phyloP scores from a whole-genome alignment of 2,329 filamentous ascomycete genomes.

The Fusarium palustre region DNA sequence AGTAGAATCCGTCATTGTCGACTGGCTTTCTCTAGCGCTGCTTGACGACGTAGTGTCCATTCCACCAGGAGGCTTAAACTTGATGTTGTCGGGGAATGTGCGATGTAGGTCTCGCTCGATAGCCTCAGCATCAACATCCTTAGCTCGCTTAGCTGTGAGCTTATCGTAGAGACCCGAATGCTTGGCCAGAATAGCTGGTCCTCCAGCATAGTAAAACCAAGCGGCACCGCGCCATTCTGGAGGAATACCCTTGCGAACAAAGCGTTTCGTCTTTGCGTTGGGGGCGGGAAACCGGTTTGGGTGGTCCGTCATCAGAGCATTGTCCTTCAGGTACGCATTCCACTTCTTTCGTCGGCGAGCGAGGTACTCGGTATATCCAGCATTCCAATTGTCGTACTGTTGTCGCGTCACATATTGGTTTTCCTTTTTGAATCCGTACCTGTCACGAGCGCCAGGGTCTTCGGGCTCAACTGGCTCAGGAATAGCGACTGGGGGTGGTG shows the following conservation, averaged over 20 bases:
- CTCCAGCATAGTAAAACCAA: slow-evolving; percentile 96
- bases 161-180: slow-evolving; percentile 81
- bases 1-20: slow-evolving; percentile 51
- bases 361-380: slow-evolving; percentile 79
- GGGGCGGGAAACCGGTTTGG: slow-evolving; percentile 84
- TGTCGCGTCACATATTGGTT: slow-evolving; percentile 81
- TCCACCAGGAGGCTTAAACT: slow-evolving; percentile 77
- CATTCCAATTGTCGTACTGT: slow-evolving; percentile 86
- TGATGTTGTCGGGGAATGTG: slow-evolving; percentile 93
- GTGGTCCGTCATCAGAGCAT: slow-evolving; percentile 75
- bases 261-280: slow-evolving; percentile 86
- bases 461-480: slow-evolving; percentile 55
- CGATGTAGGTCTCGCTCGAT: slow-evolving; percentile 95
- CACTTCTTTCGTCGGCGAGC: slow-evolving; percentile 84
- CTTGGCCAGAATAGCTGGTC: slow-evolving; percentile 80
- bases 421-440: slow-evolving; percentile 92
- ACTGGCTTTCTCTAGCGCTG: slow-evolving; percentile 47
- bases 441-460: slow-evolving; percentile 71
- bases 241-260: slow-evolving; percentile 92
- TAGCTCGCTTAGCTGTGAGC: slow-evolving; percentile 72
- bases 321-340: slow-evolving; percentile 80
- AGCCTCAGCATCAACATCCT: slow-evolving; percentile 82
- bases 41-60: slow-evolving; percentile 48
- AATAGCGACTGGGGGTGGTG: slow-evolving; percentile 44
- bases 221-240: slow-evolving; percentile 94